These are phyloP conservation scores for Massariosphaeria phaeospora DNA, from an alignment of 495 filamentous ascomycete genomes.

Conservation along the genomic window DNA sequence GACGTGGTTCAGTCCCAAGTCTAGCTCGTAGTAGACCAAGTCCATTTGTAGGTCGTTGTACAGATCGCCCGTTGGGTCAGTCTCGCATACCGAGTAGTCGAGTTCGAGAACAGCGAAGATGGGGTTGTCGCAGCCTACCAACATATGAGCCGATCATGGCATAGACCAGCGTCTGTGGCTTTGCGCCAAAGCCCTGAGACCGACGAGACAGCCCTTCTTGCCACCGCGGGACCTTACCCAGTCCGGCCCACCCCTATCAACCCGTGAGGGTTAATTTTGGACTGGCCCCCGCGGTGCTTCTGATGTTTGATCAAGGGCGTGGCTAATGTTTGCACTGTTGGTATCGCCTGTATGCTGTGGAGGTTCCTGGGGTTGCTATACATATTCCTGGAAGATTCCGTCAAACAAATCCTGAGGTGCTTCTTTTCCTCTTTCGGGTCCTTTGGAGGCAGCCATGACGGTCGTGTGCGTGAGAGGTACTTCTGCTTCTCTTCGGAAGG, in stretches of 20 bases:
- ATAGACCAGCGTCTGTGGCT: slow-evolving; percentile 86
- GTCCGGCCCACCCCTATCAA: no score
- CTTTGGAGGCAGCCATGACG: slow-evolving; percentile 94
- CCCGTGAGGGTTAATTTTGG: no score
- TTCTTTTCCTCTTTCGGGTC: slow-evolving; percentile 86
- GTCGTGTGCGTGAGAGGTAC: slow-evolving; percentile 81
- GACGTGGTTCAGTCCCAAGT: slow-evolving; percentile 94
- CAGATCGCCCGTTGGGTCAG: slow-evolving; percentile 82
- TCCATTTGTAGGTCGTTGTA: slow-evolving; percentile 78
- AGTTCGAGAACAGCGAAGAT: slow-evolving; percentile 92
- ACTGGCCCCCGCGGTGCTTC: no score
- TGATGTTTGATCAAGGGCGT: no score
- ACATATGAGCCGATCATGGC: slow-evolving; percentile 82
- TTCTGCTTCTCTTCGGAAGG: slow-evolving; percentile 96
- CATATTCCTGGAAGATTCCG: no score
- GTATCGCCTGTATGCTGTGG: no score
- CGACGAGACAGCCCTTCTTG: no score
- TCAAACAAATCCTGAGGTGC: no score
- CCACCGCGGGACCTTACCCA: no score
- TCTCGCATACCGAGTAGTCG: slow-evolving; percentile 86
- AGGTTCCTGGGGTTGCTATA: no score
- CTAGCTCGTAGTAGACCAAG: slow-evolving; percentile 94
- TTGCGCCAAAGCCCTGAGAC: no score
- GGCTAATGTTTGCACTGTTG: no score
- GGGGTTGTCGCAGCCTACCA: slow-evolving; percentile 93